Base-by-base conservation (phyloP, 164 flowering plant species). In the Euptelea pleiosperma region DNA sequence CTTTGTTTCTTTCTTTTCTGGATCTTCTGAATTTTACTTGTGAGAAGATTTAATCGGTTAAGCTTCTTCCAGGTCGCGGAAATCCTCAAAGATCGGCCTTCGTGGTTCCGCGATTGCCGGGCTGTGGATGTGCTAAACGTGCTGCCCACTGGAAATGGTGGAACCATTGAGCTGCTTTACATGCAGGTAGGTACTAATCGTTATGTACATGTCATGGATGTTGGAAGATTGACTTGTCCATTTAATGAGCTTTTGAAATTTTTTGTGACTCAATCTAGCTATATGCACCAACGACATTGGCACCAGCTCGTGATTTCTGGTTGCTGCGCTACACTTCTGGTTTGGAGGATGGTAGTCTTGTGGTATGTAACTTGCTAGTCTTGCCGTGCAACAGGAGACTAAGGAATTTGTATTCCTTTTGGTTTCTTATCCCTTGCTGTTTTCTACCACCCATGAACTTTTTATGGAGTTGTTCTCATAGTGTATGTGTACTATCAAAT, bases 231-330 rank as follows among this genome's bases (percentile, higher is more conserved):
- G 7, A 21, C 19, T 8, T 8, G 0, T 39, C 19, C n/a, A 14
- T 9, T 43, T 55, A 12, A 11, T 25, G 0, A 21, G 43, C 1
- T 19, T 30, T 39, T 47, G 0, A n/a, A 41, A 1, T 18, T 39
- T 25, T 46, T 68, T 15, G 10, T 60, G n/a, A n/a, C n/a, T n/a
- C n/a, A n/a, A n/a, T 29, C 47, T 59, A 93, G 99, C 79, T 83
- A n/a, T 93, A 93, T 75, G 99, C 99, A 29, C 99, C 95, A n/a
- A 93, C 99, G 9, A 93, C 99, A 8, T 67, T 93, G 83, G 97
- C 99, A 9, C 82, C 91, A 55, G 92, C 92, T 42, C 96, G 99
- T 56, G 99, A 93, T 75, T 93, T 93, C 68, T 93, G 96, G 96
- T 65, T 85, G 78, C 43, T 93, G 57, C 87, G 96, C 63, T 93